Conservation (phyloP, 768 basidiomycete genomes). For the Suillus fuscotomentosus region DNA sequence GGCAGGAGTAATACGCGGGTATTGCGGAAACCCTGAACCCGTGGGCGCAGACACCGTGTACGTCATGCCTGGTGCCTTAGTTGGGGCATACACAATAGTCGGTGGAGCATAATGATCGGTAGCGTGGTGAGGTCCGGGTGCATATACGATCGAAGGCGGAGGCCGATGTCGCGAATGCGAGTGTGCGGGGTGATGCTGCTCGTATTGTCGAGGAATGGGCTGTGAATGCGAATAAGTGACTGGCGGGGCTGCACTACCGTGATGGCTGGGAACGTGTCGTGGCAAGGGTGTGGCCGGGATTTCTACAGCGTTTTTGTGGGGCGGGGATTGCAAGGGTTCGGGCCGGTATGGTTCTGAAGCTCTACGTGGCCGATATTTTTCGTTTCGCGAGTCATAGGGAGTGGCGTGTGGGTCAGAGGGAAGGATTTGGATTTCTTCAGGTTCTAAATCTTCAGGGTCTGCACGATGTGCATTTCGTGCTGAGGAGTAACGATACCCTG, state of each 20-base stretch:
- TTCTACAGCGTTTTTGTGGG: slow-evolving; percentile 28
- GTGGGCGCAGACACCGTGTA: slow-evolving; percentile 68
- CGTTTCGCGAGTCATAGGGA: slow-evolving; percentile 27
- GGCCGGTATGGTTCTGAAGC: slow-evolving; percentile 27
- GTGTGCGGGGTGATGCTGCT: slow-evolving; percentile 31
- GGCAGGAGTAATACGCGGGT: slow-evolving; percentile 40
- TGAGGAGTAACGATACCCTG: slow-evolving; percentile 8
- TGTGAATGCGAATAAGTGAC: slow-evolving; percentile 40
- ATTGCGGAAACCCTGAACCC: slow-evolving; percentile 34
- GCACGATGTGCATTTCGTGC: slow-evolving; percentile 20
- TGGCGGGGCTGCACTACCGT: slow-evolving; percentile 21
- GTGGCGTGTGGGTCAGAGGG: slow-evolving; percentile 45
- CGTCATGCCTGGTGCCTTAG: slow-evolving; percentile 59
- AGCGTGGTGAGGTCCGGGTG: slow-evolving; percentile 42
- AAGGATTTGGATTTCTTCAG: slow-evolving; percentile 64
- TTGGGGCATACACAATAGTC: slow-evolving; percentile 54
- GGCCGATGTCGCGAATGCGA: slow-evolving; percentile 40
- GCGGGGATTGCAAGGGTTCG: slow-evolving; percentile 17
- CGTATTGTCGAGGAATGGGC: slow-evolving; percentile 34
- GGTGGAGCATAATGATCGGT: slow-evolving; percentile 59
- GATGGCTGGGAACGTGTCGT: slow-evolving; percentile 24
- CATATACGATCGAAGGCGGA: slow-evolving; percentile 61
- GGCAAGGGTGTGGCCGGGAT: slow-evolving; percentile 34
- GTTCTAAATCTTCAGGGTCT: slow-evolving; percentile 31
- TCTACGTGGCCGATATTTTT: slow-evolving; percentile 30